Evolutionary conservation across 768 basidiomycete species (phyloP).

Genomic region (Boletellus sp.): DNA sequence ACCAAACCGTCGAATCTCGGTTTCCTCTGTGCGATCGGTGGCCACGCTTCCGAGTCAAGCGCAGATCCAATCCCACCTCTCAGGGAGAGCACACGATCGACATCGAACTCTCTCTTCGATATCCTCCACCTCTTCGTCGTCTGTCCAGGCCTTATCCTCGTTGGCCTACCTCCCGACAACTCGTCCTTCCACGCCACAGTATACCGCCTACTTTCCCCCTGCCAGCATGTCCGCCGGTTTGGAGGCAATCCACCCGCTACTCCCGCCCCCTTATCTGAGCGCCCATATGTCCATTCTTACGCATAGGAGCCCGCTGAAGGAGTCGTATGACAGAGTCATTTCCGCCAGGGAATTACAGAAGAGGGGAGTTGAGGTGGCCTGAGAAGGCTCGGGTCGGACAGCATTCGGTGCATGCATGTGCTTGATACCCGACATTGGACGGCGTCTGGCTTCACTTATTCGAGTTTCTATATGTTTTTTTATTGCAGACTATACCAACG

Average conservation of each 20-base stretch:
- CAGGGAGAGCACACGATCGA: constrained; percentile 38
- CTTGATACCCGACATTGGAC: constrained; percentile 23
- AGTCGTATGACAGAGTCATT: constrained; percentile 65
- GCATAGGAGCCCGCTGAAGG: constrained; percentile 62
- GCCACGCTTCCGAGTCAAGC: constrained; percentile 50
- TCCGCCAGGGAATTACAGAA: constrained; percentile 46
- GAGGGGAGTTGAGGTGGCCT: constrained; percentile 9
- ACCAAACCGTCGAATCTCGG: constrained; percentile 46
- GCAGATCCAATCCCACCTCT: constrained; percentile 33
- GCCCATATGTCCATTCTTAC: constrained; percentile 68
- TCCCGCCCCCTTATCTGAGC: constrained; percentile 68
- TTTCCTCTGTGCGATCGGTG: constrained; percentile 58
- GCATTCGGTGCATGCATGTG: constrained; percentile 5
- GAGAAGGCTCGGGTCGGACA: neutral
- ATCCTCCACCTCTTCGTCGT: constrained; percentile 43
- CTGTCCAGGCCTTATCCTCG: constrained; percentile 54
- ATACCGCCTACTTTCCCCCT: constrained; percentile 62
- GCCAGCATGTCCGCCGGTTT: constrained; percentile 50
- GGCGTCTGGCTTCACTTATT: constrained; percentile 20
- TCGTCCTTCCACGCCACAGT: constrained; percentile 37
- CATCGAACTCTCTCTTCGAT: constrained; percentile 57
- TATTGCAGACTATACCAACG: constrained; percentile 24
- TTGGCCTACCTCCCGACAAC: constrained; percentile 50
- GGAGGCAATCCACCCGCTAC: constrained; percentile 63
- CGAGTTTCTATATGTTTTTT: constrained; percentile 20